phyloP scores from a whole-genome alignment of 768 basidiomycete genomes.

The Phanerodontia chrysosporium region DNA sequence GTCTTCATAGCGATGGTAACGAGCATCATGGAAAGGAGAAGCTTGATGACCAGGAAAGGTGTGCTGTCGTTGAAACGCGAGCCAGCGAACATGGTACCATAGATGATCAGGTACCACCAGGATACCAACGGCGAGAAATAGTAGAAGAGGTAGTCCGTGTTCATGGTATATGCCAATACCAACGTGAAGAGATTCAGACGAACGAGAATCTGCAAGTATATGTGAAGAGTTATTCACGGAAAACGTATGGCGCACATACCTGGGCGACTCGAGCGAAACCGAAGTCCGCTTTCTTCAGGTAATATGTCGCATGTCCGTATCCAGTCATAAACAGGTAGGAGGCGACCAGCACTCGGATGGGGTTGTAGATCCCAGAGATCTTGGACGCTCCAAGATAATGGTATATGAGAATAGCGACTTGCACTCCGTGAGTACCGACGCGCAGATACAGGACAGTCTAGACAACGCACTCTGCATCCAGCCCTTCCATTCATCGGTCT shows the following conservation, averaged over 20 bases:
- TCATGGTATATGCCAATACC: constrained; percentile 83
- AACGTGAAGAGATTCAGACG: constrained; percentile 83
- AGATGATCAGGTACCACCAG: constrained; percentile 87
- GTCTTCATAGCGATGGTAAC: constrained; percentile 66
- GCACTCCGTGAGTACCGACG: constrained; percentile 2
- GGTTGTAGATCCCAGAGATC: constrained; percentile 90
- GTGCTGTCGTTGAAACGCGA: constrained; percentile 69
- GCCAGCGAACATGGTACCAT: constrained; percentile 70
- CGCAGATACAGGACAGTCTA: not conserved
- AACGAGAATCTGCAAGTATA: constrained; percentile 29
- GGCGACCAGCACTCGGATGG: constrained; percentile 83
- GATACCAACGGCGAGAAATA: constrained; percentile 90
- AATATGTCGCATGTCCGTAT: constrained; percentile 86
- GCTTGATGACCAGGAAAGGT: constrained; percentile 65
- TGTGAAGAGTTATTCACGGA: not conserved
- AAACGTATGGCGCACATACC: constrained; percentile 34
- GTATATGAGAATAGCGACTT: constrained; percentile 88
- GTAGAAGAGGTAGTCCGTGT: constrained; percentile 87
- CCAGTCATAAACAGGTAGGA: constrained; percentile 92
- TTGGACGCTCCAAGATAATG: constrained; percentile 90
- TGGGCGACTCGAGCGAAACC: constrained; percentile 73
- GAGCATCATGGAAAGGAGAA: constrained; percentile 56
- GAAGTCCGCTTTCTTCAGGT: constrained; percentile 87
- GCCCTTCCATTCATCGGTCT: constrained; percentile 97
- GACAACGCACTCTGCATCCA: constrained; percentile 92